Evolutionary conservation across 2,329 filamentous ascomycete genomes (phyloP).

Genomic region (Coniochaeta sp.): DNA sequence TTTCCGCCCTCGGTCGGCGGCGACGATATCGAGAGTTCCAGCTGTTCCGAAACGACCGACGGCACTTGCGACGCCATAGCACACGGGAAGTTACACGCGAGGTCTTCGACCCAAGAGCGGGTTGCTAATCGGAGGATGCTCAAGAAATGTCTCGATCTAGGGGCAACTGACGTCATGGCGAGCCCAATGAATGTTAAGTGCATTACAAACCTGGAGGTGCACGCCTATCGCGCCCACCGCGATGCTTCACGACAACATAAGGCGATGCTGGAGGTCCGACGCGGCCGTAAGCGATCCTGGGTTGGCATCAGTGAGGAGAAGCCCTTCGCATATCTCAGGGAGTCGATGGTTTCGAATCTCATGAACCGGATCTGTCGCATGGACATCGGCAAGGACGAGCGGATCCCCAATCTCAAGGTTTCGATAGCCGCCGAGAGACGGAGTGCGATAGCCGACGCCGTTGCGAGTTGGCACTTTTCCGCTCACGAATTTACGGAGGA

Average conservation of each 20-base stretch:
- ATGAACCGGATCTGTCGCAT: conserved; percentile 84
- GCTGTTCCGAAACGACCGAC: conserved; percentile 14
- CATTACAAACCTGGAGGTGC: conserved; percentile 69
- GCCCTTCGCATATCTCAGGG: conserved; percentile 81
- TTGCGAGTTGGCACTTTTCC: conserved; percentile 81
- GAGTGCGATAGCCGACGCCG: conserved; percentile 55
- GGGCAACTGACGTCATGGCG: conserved; percentile 77
- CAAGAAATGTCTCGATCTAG: conserved; percentile 72
- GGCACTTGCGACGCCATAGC: conserved; percentile 14
- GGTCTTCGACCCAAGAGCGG: conserved; percentile 12
- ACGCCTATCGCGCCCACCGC: conserved; percentile 76
- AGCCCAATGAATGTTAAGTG: conserved; percentile 70
- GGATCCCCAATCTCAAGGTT: conserved; percentile 58
- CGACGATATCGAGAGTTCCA: conserved; percentile 4
- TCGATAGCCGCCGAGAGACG: conserved; percentile 60
- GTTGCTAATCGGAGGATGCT: conserved; percentile 40
- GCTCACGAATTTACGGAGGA: conserved; percentile 87
- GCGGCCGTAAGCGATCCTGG: conserved; percentile 82
- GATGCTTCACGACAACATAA: conserved; percentile 68
- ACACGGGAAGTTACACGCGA: conserved; percentile 8
- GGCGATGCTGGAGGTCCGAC: conserved; percentile 62
- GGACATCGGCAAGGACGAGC: conserved; percentile 52
- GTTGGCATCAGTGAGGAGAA: conserved; percentile 79
- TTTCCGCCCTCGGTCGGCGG: conserved; percentile 19
- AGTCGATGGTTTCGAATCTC: conserved; percentile 87